Base-by-base conservation (phyloP, 371 early-diverging fungal genomes). In the Mucor ambiguus region DNA sequence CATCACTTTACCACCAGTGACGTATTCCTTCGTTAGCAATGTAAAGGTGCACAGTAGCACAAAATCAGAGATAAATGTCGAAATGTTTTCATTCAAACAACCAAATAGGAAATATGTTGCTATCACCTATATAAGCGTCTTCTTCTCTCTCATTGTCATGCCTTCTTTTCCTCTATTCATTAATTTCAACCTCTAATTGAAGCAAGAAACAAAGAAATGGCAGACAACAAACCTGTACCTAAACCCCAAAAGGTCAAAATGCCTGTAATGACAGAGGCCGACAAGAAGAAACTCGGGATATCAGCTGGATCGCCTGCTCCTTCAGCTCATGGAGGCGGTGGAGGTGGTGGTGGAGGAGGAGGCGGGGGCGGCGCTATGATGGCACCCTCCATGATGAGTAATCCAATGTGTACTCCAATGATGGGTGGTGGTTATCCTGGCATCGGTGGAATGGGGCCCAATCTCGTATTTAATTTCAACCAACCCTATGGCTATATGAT, bases 401-500 rank as follows among this genome's bases (percentile, higher is more conserved):
- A 37, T 7, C 49, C 61, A 28, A 60, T 60, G 60, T 14, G 43
- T 2, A 14, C 26, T 38, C 46, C 44, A 46, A 58, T 58, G 49
- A 58, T 58, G 58, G 41, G 55, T 4, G 55, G 63, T 20, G 37
- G 44, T 3, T n/a, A 28, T 41, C 63, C 63, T 20, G 24, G 44
- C 12, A 46, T 58, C 2, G 62, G 61, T 29, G 58, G 63, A 52
- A 68, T 68, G 68, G 71, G 71, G 0, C 71, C 71, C 3, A 71
- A 71, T 49, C 54, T 71, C 9, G 67, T 67, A 16, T 71, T 71
- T 18, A 63, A 71, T 38, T 67, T 71, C 20, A 26, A 52, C 26
- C 44, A 26, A 4, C 71, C 67, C 28, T 44, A 52, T 20, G 59
- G 54, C 0, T 43, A 32, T 29, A 29, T 20, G 22, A 63, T 63